Conservation (phyloP, 2,329 filamentous ascomycete genomes). For the Delphinella strobiligena region DNA sequence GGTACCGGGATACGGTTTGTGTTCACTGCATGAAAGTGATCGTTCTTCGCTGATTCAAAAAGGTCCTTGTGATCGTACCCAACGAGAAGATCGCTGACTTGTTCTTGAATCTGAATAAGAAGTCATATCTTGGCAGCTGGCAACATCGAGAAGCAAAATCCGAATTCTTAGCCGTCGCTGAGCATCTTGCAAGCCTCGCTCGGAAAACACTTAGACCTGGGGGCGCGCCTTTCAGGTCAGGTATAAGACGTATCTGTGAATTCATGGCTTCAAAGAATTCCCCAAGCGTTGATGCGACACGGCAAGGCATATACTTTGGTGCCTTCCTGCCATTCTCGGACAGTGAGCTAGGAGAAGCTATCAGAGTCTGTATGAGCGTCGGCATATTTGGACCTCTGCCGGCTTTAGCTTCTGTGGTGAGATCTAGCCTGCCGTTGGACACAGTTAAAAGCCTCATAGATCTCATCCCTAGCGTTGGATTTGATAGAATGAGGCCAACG, state of each 20-base stretch:
- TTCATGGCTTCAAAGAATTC: neutral
- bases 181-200: neutral
- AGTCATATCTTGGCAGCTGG: neutral
- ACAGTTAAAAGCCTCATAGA: neutral
- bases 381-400: neutral
- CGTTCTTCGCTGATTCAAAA: neutral
- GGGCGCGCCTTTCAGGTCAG: neutral
- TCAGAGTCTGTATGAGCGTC: neutral
- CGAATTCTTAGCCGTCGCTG: neutral
- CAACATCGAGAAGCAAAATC: neutral
- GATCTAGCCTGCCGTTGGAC: neutral
- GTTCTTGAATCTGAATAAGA: neutral
- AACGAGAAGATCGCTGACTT: constrained; percentile 1
- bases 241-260: neutral
- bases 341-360: neutral
- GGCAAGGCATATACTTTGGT: no score
- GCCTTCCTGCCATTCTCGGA: neutral
- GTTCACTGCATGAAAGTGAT: neutral
- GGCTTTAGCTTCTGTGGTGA: neutral
- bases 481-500: neutral
- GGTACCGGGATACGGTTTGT: constrained; percentile 18
- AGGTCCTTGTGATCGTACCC: neutral
- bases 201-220: neutral
- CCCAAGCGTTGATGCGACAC: neutral
- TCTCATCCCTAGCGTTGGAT: neutral